Percentiles rank a stretch among this genome's conserved stretches.
phyloP scores from a whole-genome alignment of 2,329 filamentous ascomycete species.

The Penicillium griseofulvum region DNA sequence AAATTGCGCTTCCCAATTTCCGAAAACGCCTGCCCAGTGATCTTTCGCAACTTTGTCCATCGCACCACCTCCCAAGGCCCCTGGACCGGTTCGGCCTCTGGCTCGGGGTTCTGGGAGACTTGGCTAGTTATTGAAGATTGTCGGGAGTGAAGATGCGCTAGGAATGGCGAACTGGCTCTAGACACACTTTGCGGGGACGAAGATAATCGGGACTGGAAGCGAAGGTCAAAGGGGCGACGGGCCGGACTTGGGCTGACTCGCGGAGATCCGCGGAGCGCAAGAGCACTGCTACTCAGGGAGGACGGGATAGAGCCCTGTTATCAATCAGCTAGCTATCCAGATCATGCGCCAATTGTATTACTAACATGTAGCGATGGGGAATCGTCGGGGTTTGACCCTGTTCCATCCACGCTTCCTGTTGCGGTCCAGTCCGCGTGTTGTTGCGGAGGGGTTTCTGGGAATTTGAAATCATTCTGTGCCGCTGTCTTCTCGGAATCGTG shows the following conservation, averaged over 20 bases:
- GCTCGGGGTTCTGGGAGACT: constrained; percentile 57
- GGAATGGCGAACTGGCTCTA: constrained; percentile 72
- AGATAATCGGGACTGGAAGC: constrained; percentile 85
- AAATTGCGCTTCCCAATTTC: constrained; percentile 91
- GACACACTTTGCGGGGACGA: constrained; percentile 60
- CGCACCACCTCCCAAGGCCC: constrained; percentile 95
- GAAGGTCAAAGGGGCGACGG: constrained; percentile 87
- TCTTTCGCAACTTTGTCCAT: constrained; percentile 90
- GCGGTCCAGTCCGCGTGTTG: constrained; percentile 20
- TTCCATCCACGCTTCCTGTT: constrained; percentile 58
- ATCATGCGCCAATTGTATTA: constrained; percentile 49
- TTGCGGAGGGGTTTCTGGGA: constrained; percentile 25
- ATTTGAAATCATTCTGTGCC: constrained; percentile 12
- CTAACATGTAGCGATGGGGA: constrained; percentile 77
- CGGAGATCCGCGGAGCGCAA: constrained; percentile 67
- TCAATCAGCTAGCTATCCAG: constrained; percentile 48
- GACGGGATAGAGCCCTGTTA: constrained; percentile 54
- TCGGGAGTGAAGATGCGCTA: constrained; percentile 73
- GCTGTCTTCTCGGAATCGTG: constrained; percentile 21
- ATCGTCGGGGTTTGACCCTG: constrained; percentile 75
- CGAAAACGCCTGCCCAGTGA: constrained; percentile 86
- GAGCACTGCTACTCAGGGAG: constrained; percentile 70
- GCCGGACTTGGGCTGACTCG: constrained; percentile 74
- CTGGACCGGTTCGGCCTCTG: constrained; percentile 67
- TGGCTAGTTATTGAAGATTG: constrained; percentile 76